Evolutionary conservation across 371 early-diverging fungal genomes (phyloP).

Genomic region (Gilbertella persicaria): DNA sequence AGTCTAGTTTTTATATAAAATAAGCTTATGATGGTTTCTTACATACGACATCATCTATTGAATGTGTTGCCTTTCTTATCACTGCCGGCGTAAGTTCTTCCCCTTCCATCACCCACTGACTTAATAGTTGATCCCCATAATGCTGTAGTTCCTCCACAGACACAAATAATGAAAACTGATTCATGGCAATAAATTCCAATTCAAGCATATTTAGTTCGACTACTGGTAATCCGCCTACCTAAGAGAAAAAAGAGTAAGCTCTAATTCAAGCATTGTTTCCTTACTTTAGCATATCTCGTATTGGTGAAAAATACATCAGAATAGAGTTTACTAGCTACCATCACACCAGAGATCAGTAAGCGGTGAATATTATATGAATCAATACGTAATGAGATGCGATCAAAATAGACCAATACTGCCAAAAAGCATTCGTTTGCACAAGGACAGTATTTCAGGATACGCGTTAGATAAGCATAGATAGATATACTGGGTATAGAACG

Average conservation of each 20-base stretch:
- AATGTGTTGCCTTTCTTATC: constrained; percentile 24
- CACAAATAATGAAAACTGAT: constrained; percentile 78
- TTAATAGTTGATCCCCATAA: constrained; percentile 71
- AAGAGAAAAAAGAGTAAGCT: constrained; percentile 3
- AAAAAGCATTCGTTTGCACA: constrained; percentile 87
- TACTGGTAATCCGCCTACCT: constrained; percentile 92
- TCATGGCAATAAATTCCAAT: constrained; percentile 75
- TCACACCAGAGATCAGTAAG: constrained; percentile 79
- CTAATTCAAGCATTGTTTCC: neutral
- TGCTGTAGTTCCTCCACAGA: constrained; percentile 76
- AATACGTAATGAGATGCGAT: constrained; percentile 75
- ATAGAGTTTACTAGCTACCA: constrained; percentile 83
- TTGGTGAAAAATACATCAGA: constrained; percentile 93
- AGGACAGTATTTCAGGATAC: constrained; percentile 92
- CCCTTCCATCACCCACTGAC: constrained; percentile 55
- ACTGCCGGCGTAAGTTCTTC: constrained; percentile 20
- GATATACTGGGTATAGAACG: constrained; percentile 88
- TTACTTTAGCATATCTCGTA: constrained; percentile 82
- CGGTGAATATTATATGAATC: constrained; percentile 91
- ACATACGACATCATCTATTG: constrained; percentile 17
- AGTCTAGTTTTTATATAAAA: neutral
- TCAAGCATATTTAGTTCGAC: constrained; percentile 88
- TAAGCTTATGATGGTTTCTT: constrained; percentile 11
- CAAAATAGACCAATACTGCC: constrained; percentile 81
- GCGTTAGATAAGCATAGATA: constrained; percentile 76